Base-by-base conservation (phyloP, 371 early-diverging fungal species). In the Zancudomyces culisetae region DNA sequence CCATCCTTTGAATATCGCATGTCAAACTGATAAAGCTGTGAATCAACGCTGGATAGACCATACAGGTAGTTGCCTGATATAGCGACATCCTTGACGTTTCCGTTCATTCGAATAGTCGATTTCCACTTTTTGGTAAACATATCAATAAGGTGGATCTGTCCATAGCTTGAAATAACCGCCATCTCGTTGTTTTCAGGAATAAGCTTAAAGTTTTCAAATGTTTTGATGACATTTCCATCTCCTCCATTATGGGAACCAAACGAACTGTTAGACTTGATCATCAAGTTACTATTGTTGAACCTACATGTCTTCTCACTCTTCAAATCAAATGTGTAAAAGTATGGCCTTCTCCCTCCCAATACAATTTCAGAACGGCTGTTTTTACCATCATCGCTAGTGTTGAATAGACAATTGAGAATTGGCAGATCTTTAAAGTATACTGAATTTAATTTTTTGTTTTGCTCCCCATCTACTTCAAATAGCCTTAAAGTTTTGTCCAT, bases 401-500 rank as follows among this genome's bases (percentile, higher is more conserved):
- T 75, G 58, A 93, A 92, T 46, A 66, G 66, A 1, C 90, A 88
- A 18, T 66, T 61, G 49, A 68, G 67, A 40, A 89, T 79, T 0
- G 85, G 84, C 61, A 90, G 59, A 62, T 90, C 91, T 53, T 83
- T 78, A 60, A 88, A 76, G 47, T 70, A 70, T 20, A 91, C 70
- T 1, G 81, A 79, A 63, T 87, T 86, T 49, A 94, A 74, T 62
- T 89, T 81, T 23, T 78, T 83, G 65, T 93, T 94, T 39, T 80
- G 64, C 62, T 85, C 84, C 22, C 91, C 92, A 53, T 94, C 91
- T 3, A 92, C 74, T 50, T 83, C 70, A 68, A 91, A 90, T 30
- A 93, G 60, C 12, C 84, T 72, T 48, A 93, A 52, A 1, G 89
- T 88, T 60, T 77, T 80, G 63, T 90, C 91, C 26, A 78, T 66